Percentiles rank a stretch among this genome's conserved stretches.
Conservation (phyloP, 208 protist species). For the Leptomonas pyrrhocoris region DNA sequence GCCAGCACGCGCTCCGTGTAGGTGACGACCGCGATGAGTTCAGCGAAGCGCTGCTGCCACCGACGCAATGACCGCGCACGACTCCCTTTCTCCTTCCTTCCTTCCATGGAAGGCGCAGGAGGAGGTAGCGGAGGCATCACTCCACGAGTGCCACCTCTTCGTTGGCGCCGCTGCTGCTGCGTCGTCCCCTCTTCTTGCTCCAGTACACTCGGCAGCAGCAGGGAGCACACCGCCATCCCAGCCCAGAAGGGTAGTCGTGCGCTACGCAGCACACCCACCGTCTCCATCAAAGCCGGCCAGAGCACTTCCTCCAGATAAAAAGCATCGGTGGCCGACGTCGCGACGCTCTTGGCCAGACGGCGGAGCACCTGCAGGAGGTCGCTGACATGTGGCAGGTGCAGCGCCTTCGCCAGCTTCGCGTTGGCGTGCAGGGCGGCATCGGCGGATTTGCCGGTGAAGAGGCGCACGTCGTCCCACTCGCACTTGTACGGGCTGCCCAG, state of each 20-base stretch:
- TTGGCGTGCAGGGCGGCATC: slow-evolving; percentile 43
- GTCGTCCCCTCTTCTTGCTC: slow-evolving; percentile 14
- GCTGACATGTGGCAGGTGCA: slow-evolving; percentile 32
- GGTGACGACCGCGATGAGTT: slow-evolving; percentile 31
- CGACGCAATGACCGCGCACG: background rate
- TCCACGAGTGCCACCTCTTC: background rate
- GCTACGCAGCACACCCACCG: slow-evolving; percentile 33
- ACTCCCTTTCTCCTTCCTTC: background rate
- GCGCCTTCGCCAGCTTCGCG: slow-evolving; percentile 44
- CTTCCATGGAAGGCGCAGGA: background rate
- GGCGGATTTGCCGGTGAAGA: slow-evolving; percentile 20
- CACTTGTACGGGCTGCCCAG: slow-evolving; percentile 32
- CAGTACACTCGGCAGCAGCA: slow-evolving; percentile 57
- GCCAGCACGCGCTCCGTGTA: slow-evolving; percentile 42
- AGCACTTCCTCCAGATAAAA: slow-evolving; percentile 26
- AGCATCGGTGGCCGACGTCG: slow-evolving; percentile 10
- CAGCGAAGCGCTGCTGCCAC: slow-evolving; percentile 12
- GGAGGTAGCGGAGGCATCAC: background rate
- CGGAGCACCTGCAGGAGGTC: slow-evolving; percentile 39
- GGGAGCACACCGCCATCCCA: slow-evolving; percentile 58
- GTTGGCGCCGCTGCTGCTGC: background rate
- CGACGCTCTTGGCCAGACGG: slow-evolving; percentile 35
- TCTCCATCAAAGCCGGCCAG: slow-evolving; percentile 27
- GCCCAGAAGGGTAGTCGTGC: slow-evolving; percentile 65
- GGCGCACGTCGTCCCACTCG: slow-evolving; percentile 35